These are phyloP conservation scores for Phlegmacium glaucopus DNA, from an alignment of 768 basidiomycete genomes.

Conservation along the genomic window DNA sequence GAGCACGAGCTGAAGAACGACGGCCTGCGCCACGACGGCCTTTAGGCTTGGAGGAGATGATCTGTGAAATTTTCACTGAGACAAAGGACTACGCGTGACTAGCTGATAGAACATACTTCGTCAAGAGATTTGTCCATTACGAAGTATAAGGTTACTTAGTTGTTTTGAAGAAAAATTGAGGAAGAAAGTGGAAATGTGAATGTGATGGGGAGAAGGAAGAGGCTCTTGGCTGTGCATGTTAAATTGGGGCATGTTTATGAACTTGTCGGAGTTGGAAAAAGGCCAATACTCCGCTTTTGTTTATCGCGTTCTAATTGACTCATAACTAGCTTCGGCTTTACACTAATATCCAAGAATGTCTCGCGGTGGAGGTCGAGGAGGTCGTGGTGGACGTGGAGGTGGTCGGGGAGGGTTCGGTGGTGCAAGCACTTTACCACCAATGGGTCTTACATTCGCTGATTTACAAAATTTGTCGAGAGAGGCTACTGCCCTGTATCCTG, in stretches of 20 bases:
- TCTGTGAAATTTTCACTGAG: conserved; percentile 38
- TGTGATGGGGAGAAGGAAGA: conserved; percentile 31
- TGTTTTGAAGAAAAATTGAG: conserved; percentile 9
- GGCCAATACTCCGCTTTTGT: conserved; percentile 17
- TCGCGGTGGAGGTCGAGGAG: conserved; percentile 38
- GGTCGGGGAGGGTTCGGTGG: conserved; percentile 63
- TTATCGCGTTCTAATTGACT: conserved; percentile 9
- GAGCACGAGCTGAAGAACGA: conserved; percentile 45
- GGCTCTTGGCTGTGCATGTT: conserved; percentile 21
- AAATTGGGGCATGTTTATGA: conserved; percentile 15
- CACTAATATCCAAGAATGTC: conserved; percentile 27
- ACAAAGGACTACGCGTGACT: conserved; percentile 19
- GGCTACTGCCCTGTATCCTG: conserved; percentile 77
- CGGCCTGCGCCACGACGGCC: conserved; percentile 33
- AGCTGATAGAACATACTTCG: conserved; percentile 47
- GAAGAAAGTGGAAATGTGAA: conserved; percentile 21
- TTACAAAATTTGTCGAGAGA: conserved; percentile 75
- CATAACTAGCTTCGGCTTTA: not conserved
- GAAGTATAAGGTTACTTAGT: conserved; percentile 2
- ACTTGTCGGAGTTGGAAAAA: conserved; percentile 39
- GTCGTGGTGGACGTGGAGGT: conserved; percentile 35
- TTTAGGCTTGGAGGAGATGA: conserved; percentile 63
- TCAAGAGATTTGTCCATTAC: conserved; percentile 84
- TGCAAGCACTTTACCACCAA: conserved; percentile 52
- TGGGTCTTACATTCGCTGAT: conserved; percentile 81